phyloP scores from a whole-genome alignment of 768 basidiomycete species.

The Trametes meyenii region DNA sequence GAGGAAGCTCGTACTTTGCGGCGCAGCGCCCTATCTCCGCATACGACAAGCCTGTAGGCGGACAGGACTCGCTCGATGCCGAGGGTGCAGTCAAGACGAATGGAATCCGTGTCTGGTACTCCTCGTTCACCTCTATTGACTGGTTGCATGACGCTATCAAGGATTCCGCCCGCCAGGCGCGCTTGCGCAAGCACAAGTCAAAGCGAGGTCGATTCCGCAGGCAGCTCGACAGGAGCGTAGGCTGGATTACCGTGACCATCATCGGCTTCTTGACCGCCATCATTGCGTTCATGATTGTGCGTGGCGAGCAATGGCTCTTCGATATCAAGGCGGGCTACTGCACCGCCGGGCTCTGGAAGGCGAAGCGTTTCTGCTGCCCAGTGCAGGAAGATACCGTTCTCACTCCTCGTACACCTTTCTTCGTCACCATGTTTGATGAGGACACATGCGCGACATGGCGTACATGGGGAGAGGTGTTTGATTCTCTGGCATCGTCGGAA shows the following conservation, averaged over 20 bases:
- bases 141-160: conserved; percentile 98
- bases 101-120: conserved; percentile 92
- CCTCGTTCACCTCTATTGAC: conserved; percentile 88
- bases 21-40: conserved; percentile 69
- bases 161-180: conserved; percentile 80
- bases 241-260: conserved; percentile 88
- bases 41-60: conserved; percentile 57
- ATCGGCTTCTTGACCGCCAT: conserved; percentile 87
- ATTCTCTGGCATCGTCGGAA: conserved; percentile 33
- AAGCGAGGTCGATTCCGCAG: conserved; percentile 65
- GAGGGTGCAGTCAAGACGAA: conserved; percentile 71
- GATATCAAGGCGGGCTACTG: conserved; percentile 95
- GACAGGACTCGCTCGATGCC: conserved; percentile 36
- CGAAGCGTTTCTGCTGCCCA: conserved; percentile 84
- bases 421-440: conserved; percentile 27
- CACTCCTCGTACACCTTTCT: neutral
- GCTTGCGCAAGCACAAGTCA: conserved; percentile 71
- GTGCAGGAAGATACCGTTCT: conserved; percentile 22
- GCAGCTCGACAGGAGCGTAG: conserved; percentile 73
- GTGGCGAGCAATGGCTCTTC: conserved; percentile 87
- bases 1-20: conserved; percentile 36
- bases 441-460: conserved; percentile 69
- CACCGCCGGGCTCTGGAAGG: conserved; percentile 63
- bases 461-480: conserved; percentile 69
- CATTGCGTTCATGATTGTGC: conserved; percentile 84